phyloP scores from a whole-genome alignment of 371 early-diverging fungal genomes.

The Actinomortierella ambigua region DNA sequence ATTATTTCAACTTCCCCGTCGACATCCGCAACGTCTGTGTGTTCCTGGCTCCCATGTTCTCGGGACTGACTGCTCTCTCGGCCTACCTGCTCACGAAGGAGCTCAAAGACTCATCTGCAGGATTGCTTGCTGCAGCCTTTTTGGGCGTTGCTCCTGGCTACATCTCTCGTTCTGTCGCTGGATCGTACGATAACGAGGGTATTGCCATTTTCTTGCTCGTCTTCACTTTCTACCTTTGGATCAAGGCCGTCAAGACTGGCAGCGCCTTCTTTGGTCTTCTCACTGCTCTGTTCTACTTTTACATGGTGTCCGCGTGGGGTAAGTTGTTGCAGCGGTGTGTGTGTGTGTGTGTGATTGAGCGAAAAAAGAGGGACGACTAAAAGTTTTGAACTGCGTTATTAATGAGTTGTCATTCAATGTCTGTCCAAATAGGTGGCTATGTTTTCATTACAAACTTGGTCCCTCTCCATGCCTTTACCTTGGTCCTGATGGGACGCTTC shows the following conservation, averaged over 20 bases:
- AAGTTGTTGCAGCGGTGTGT: not conserved
- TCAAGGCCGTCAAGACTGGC: conserved; percentile 92
- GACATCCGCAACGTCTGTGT: conserved; percentile 98
- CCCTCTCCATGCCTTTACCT: conserved; percentile 94
- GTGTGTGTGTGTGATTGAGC: not conserved
- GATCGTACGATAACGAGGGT: conserved; percentile 99
- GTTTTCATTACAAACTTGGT: conserved; percentile 99
- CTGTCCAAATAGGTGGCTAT: conserved; percentile 72
- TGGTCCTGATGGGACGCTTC: conserved; percentile 96
- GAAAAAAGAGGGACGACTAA: too few relatives aligned
- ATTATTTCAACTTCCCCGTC: conserved; percentile 89
- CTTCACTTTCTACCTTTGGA: conserved; percentile 96
- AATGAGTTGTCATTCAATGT: too few relatives aligned
- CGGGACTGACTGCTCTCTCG: conserved; percentile 91
- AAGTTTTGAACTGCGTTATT: too few relatives aligned
- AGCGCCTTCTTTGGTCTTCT: conserved; percentile 87
- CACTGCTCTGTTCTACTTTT: conserved; percentile 95
- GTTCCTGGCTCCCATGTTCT: conserved; percentile 95
- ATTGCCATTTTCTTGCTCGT: conserved; percentile 98
- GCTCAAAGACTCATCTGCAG: conserved; percentile 89
- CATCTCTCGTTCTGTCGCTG: conserved; percentile 98
- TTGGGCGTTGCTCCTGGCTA: conserved; percentile 98
- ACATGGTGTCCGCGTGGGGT: conserved; percentile 99
- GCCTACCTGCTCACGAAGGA: conserved; percentile 93
- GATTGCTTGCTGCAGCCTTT: conserved; percentile 95